phyloP scores from a whole-genome alignment of 352 stramenopile species.

The Globisporangium paddicum region DNA sequence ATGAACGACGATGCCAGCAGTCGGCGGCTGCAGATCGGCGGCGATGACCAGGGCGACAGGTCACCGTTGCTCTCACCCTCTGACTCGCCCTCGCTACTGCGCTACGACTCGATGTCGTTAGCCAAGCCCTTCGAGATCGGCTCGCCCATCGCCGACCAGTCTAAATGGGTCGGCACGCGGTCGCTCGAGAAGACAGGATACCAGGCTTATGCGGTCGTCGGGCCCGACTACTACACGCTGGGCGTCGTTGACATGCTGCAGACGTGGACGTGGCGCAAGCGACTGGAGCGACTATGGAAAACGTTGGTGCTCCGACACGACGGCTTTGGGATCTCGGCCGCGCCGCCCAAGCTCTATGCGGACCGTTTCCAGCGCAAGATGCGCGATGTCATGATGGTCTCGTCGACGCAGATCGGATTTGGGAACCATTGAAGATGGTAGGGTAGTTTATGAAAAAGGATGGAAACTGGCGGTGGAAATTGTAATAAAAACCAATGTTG shows the following conservation, averaged over 20 bases:
- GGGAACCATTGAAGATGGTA: constrained; percentile 22
- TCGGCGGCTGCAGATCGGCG: constrained; percentile 17
- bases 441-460: too few relatives aligned
- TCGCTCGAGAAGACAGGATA: constrained; percentile 63
- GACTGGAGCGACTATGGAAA: constrained; percentile 83
- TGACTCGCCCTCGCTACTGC: constrained; percentile 6
- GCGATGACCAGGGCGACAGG: constrained; percentile 2
- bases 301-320: constrained; percentile 69
- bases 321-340: constrained; percentile 69
- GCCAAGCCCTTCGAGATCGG: constrained; percentile 23
- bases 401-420: constrained; percentile 45
- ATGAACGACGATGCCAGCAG: constrained; percentile 43
- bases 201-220: constrained; percentile 68
- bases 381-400: constrained; percentile 82
- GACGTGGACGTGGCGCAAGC: constrained; percentile 84
- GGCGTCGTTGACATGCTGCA: constrained; percentile 90
- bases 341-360: constrained; percentile 66
- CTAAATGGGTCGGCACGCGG: constrained; percentile 54
- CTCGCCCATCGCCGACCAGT: constrained; percentile 13
- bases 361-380: constrained; percentile 82
- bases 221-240: constrained; percentile 85
- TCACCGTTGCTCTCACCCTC: constrained; percentile 36
- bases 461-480: constrained; percentile 19
- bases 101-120: constrained; percentile 54
- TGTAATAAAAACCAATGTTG: constrained; percentile 10